phyloP scores from a whole-genome alignment of 2,329 filamentous ascomycete genomes.

The Plectosphaerella sp. region DNA sequence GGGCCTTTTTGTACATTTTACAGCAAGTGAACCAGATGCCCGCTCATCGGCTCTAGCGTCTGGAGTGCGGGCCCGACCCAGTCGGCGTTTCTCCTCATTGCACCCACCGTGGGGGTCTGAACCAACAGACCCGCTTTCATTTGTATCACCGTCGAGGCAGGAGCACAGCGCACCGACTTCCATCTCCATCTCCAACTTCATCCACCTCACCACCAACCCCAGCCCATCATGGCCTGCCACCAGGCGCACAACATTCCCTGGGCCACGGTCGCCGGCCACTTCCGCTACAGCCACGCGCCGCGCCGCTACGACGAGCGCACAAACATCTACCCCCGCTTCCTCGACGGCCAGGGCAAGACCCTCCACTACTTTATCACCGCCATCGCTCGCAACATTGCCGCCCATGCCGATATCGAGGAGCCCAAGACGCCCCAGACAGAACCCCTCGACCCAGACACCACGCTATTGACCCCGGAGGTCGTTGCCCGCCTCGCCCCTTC shows the following conservation, averaged over 20 bases:
- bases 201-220: no score
- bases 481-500: neutral
- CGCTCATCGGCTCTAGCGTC: no score
- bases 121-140: no score
- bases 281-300: conserved; percentile 4
- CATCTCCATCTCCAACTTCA: no score
- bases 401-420: neutral
- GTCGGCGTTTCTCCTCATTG: no score
- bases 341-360: conserved; percentile 6
- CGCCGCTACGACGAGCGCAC: neutral
- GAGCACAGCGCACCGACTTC: no score
- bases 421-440: neutral
- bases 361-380: conserved; percentile 10
- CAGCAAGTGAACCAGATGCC: no score
- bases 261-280: conserved; percentile 5
- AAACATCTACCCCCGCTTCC: conserved; percentile 6
- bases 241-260: conserved; percentile 13
- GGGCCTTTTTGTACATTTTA: no score
- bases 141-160: no score
- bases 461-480: neutral
- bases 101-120: no score
- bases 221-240: conserved; percentile 9
- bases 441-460: neutral
- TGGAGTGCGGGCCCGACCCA: no score
- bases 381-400: conserved; percentile 1